These are phyloP conservation scores for Candida argentea DNA, from an alignment of 805 yeast genomes.

Conservation along the genomic window DNA sequence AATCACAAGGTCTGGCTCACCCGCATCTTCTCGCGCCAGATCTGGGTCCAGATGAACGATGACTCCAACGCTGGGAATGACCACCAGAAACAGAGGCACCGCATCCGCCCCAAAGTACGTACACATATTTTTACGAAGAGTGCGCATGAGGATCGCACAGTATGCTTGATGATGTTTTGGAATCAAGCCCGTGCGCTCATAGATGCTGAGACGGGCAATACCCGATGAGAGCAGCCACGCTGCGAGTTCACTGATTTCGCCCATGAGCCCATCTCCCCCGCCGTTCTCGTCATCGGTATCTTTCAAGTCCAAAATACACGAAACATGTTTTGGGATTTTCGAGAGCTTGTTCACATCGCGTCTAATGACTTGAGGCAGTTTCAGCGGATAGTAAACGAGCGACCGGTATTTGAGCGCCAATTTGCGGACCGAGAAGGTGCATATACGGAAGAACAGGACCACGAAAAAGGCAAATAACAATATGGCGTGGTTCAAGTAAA, in stretches of 20 bases:
- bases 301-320: constrained; percentile 65
- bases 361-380: constrained; percentile 77
- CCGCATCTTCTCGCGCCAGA: constrained; percentile 18
- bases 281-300: constrained; percentile 81
- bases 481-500: constrained; percentile 24
- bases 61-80: constrained; percentile 57
- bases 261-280: constrained; percentile 73
- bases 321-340: constrained; percentile 71
- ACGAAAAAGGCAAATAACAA: constrained; percentile 44
- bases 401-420: constrained; percentile 48
- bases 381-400: constrained; percentile 51
- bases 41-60: constrained; percentile 30
- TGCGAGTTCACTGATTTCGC: constrained; percentile 64
- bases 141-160: constrained; percentile 43
- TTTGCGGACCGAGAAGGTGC: constrained; percentile 42
- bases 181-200: constrained; percentile 66
- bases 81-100: constrained; percentile 52
- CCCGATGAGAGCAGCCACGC: constrained; percentile 94
- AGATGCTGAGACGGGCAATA: constrained; percentile 56
- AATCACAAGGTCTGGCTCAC: constrained; percentile 47
- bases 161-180: constrained; percentile 31
- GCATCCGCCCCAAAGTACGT: constrained; percentile 65
- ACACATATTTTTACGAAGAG: constrained; percentile 48
- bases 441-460: constrained; percentile 45
- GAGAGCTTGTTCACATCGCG: constrained; percentile 64